Percentiles rank a stretch among this genome's conserved stretches.
Conservation (phyloP, 441 rosid genomes). For the Arabidopsis hybrid region DNA sequence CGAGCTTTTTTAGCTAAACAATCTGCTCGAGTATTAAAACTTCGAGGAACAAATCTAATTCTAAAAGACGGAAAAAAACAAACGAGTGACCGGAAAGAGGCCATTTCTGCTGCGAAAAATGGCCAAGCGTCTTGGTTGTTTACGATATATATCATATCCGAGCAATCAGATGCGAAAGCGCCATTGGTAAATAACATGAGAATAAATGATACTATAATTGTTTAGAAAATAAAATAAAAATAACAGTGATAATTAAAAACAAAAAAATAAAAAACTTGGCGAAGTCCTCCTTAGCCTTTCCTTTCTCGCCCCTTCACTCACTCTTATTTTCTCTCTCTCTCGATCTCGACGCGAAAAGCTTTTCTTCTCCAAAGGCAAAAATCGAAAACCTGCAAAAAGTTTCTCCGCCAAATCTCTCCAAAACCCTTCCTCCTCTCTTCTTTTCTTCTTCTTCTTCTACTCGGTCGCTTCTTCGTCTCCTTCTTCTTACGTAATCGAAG, state of each 20-base stretch:
- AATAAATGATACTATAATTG: too few relatives aligned
- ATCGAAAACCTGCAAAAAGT: slow-evolving; percentile 11
- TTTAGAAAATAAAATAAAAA: not conserved
- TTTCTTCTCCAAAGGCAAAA: slow-evolving; percentile 28
- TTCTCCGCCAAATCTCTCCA: slow-evolving; percentile 38
- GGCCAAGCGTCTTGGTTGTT: too few relatives aligned
- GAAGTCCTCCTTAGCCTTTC: slow-evolving; percentile 39
- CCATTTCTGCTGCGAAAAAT: too few relatives aligned
- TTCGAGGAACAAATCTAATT: too few relatives aligned
- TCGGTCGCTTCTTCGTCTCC: slow-evolving; percentile 20
- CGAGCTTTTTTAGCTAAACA: too few relatives aligned
- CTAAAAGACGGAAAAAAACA: too few relatives aligned
- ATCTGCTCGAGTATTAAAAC: too few relatives aligned
- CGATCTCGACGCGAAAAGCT: slow-evolving; percentile 30
- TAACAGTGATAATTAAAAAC: not conserved
- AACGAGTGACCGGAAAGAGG: too few relatives aligned
- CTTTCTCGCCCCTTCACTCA: slow-evolving; percentile 23
- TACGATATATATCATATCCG: too few relatives aligned
- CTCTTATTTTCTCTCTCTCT: slow-evolving; percentile 19
- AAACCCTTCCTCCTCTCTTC: slow-evolving; percentile 29
- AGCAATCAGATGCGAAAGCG: too few relatives aligned
- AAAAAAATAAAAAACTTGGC: not conserved
- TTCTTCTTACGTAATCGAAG: not conserved
- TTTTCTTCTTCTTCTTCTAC: slow-evolving; percentile 25
- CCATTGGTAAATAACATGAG: not conserved